Evolutionary conservation across 495 filamentous ascomycete species (phyloP).

Genomic region (Schizothecium vesticola): DNA sequence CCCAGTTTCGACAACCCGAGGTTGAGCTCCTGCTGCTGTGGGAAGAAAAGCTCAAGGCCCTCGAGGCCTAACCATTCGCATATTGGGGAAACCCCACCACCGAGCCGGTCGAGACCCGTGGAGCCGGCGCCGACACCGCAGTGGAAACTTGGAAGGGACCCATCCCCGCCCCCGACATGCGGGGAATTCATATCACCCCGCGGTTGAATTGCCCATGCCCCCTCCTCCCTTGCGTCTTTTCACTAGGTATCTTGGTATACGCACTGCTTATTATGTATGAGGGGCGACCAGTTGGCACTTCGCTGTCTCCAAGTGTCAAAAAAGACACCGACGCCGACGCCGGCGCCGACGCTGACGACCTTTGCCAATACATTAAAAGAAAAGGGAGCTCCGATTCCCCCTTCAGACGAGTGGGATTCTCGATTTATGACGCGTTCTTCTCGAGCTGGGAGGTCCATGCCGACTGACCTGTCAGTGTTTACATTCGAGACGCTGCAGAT

Average conservation of each 20-base stretch:
- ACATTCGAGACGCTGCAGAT: no score
- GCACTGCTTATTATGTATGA: no score
- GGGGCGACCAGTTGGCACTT: no score
- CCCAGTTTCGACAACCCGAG: neutral
- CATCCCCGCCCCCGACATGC: neutral
- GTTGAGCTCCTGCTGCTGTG: neutral
- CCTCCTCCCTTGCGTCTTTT: no score
- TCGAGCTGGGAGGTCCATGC: neutral
- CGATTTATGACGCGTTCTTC: neutral
- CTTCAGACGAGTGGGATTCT: neutral
- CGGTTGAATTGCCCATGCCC: no score
- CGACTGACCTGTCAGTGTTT: neutral
- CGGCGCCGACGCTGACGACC: no score
- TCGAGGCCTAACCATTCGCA: no score
- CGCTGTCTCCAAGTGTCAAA: no score
- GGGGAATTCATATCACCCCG: neutral
- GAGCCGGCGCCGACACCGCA: neutral
- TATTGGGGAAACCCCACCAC: neutral
- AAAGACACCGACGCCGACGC: no score
- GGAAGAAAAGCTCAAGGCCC: neutral
- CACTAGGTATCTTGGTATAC: no score
- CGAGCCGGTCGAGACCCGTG: neutral
- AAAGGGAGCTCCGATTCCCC: no score
- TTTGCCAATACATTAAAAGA: no score
- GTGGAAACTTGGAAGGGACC: neutral